A percentile compares a stretch with the other conserved stretches of the same genome.
These are phyloP conservation scores for Sordariomycetes sp. DNA, from an alignment of 2,329 filamentous ascomycete genomes.

Conservation along the genomic window DNA sequence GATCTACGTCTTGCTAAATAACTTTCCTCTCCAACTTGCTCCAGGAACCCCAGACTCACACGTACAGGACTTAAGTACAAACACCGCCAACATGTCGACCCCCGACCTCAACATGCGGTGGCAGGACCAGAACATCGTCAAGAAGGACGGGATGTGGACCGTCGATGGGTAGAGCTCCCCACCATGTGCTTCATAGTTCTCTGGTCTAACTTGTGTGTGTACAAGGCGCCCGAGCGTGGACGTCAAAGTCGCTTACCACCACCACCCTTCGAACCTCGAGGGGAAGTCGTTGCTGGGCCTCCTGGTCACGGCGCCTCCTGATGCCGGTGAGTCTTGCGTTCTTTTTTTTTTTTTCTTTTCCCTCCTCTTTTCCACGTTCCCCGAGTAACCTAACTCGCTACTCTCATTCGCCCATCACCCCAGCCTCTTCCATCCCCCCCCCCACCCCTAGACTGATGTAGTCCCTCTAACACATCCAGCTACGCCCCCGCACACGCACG, in stretches of 20 bases:
- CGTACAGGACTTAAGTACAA: neutral
- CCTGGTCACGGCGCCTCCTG: conserved; percentile 10
- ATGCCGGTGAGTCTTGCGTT: neutral
- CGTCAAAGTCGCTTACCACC: conserved; percentile 8
- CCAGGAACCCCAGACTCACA: no score
- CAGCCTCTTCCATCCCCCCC: neutral
- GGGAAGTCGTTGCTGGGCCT: conserved; percentile 11
- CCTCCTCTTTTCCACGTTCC: no score
- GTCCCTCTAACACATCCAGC: neutral
- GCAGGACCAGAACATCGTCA: conserved; percentile 1
- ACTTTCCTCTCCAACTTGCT: no score
- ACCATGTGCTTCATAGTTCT: neutral
- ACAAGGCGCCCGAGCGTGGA: neutral
- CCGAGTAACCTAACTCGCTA: neutral
- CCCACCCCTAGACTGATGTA: neutral
- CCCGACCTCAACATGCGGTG: neutral
- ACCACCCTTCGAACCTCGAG: conserved; percentile 10
- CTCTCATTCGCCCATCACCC: neutral
- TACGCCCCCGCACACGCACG: conserved; percentile 11
- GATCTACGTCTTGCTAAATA: no score
- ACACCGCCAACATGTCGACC: neutral
- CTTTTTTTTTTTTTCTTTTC: no score
- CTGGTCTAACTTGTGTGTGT: neutral
- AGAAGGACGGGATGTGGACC: conserved; percentile 1
- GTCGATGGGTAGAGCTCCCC: neutral